Conservation (phyloP, 2,329 filamentous ascomycete genomes). For the Colletotrichum orbiculare region DNA sequence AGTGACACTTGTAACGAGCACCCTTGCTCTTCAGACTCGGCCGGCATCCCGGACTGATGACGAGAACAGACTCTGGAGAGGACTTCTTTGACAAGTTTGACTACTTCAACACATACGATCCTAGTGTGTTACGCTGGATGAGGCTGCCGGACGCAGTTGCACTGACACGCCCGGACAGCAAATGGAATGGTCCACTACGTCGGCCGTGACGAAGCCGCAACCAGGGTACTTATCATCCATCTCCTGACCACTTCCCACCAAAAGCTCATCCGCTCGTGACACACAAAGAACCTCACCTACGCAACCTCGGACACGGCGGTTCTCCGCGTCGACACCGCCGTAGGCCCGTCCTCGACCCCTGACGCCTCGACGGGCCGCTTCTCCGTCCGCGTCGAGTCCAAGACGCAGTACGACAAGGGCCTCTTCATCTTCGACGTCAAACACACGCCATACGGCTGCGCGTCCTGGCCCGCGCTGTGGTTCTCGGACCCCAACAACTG, state of each 20-base stretch:
- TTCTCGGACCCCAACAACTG: slow-evolving; percentile 69
- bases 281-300: slow-evolving; percentile 69
- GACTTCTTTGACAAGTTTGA: slow-evolving; percentile 66
- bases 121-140: slow-evolving; percentile 46
- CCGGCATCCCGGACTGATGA: slow-evolving; percentile 25
- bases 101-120: slow-evolving; percentile 63
- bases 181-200: slow-evolving; percentile 66
- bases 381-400: slow-evolving; percentile 72
- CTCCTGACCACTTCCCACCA: slow-evolving; percentile 6
- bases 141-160: slow-evolving; percentile 24
- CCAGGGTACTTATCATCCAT: slow-evolving; percentile 49
- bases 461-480: slow-evolving; percentile 75
- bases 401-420: slow-evolving; percentile 67
- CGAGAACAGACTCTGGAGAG: slow-evolving; percentile 56
- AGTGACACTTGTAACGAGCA: slow-evolving; percentile 59
- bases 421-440: slow-evolving; percentile 76
- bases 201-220: slow-evolving; percentile 51
- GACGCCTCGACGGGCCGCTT: slow-evolving; percentile 69
- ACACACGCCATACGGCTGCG: slow-evolving; percentile 72
- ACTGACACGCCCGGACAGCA: slow-evolving; percentile 43
- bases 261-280: slow-evolving; percentile 1
- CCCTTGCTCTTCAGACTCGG: not conserved
- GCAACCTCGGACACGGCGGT: slow-evolving; percentile 62
- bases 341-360: slow-evolving; percentile 57
- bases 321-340: slow-evolving; percentile 70